phyloP scores from a whole-genome alignment of 2,329 filamentous ascomycete genomes.

The Fusarium phyllophilum region DNA sequence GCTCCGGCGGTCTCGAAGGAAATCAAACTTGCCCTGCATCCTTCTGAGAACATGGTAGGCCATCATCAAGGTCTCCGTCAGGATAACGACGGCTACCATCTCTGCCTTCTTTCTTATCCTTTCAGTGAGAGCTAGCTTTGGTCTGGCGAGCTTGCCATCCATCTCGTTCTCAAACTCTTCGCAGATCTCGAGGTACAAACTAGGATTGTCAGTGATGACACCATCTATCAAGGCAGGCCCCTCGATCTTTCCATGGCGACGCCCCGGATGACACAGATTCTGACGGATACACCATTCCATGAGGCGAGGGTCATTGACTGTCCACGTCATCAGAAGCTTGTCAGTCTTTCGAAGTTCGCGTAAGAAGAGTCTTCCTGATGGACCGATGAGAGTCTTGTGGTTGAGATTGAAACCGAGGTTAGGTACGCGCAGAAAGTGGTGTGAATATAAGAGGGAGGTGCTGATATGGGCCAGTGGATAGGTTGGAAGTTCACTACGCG shows the following conservation, averaged over 20 bases:
- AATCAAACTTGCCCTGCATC: slow-evolving; percentile 45
- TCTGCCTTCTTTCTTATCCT: slow-evolving; percentile 24
- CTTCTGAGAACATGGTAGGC: slow-evolving; percentile 41
- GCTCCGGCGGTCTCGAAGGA: slow-evolving; percentile 34
- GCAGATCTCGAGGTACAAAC: slow-evolving; percentile 71
- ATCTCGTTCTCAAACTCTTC: slow-evolving; percentile 51
- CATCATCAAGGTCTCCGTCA: slow-evolving; percentile 36
- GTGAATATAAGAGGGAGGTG: slow-evolving; percentile 73
- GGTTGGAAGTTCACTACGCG: slow-evolving; percentile 68
- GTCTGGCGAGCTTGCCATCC: slow-evolving; percentile 39
- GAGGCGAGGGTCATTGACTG: slow-evolving; percentile 79
- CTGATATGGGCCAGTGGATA: slow-evolving; percentile 76
- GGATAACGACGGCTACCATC: slow-evolving; percentile 29
- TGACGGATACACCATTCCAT: slow-evolving; percentile 82
- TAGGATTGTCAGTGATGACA: slow-evolving; percentile 86
- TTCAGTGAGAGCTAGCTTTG: slow-evolving; percentile 17
- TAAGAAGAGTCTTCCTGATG: slow-evolving; percentile 74
- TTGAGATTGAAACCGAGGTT: slow-evolving; percentile 83
- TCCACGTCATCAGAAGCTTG: slow-evolving; percentile 81
- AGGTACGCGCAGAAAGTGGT: slow-evolving; percentile 72
- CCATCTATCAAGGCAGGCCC: slow-evolving; percentile 69
- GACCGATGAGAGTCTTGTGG: slow-evolving; percentile 73
- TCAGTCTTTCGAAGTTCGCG: slow-evolving; percentile 59
- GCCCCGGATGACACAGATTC: slow-evolving; percentile 50
- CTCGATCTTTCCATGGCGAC: neutral